Evolutionary conservation across 2,329 filamentous ascomycete genomes (phyloP).

Genomic region (Exophiala lecanii-corni): DNA sequence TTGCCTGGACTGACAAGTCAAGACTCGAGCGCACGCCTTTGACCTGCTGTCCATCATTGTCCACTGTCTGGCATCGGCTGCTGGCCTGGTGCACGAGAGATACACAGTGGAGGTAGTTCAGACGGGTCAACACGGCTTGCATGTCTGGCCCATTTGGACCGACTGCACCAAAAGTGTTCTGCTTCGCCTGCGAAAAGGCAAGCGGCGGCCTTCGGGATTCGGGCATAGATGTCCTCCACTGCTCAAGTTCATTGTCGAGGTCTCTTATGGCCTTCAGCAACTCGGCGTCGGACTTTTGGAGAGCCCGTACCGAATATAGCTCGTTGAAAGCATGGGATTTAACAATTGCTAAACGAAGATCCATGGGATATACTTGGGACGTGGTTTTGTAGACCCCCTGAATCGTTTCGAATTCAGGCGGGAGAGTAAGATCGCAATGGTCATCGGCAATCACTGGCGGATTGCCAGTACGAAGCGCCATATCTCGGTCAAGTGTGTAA

Average conservation of each 20-base stretch:
- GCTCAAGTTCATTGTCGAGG: slow-evolving; percentile 53
- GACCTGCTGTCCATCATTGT: slow-evolving; percentile 42
- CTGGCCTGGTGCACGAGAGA: slow-evolving; percentile 54
- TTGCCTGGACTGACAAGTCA: no score
- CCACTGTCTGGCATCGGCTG: slow-evolving; percentile 44
- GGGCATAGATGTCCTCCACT: slow-evolving; percentile 50
- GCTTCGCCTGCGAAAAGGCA: slow-evolving; percentile 36
- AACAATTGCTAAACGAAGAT: not conserved
- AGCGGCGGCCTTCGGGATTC: slow-evolving; percentile 44
- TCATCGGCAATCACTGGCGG: not conserved
- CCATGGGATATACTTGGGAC: no score
- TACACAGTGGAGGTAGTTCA: slow-evolving; percentile 55
- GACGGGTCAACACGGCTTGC: slow-evolving; percentile 45
- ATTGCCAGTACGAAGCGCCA: not conserved
- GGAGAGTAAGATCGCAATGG: not conserved
- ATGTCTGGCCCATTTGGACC: slow-evolving; percentile 36
- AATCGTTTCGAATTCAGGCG: not conserved
- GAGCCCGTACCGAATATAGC: not conserved
- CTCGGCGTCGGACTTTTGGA: slow-evolving; percentile 27
- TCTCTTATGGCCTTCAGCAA: slow-evolving; percentile 52
- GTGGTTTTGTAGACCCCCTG: not conserved
- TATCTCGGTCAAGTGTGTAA: not conserved
- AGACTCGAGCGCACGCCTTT: slow-evolving; percentile 43
- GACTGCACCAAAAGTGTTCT: slow-evolving; percentile 10
- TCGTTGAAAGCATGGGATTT: not conserved